Evolutionary conservation across 2,329 filamentous ascomycete genomes (phyloP).

Genomic region (Neofusicoccum umdonicola): DNA sequence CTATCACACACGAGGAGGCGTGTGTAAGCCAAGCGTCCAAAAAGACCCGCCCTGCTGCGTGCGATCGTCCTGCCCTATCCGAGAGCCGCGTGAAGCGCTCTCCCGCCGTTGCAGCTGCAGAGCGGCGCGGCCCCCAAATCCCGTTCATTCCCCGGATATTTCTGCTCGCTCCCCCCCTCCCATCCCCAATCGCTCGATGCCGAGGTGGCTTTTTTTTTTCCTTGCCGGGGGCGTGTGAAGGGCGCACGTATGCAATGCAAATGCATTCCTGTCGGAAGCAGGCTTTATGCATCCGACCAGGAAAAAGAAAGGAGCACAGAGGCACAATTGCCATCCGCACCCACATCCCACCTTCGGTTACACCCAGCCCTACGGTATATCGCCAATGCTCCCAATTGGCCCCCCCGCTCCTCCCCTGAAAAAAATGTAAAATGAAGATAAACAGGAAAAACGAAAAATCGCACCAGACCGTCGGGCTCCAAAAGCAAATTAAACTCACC

Average conservation of each 20-base stretch:
- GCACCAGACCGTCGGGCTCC: no score
- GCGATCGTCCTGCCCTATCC: not conserved
- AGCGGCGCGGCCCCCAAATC: not conserved
- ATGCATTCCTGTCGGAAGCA: conserved; percentile 5
- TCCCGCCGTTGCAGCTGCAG: not conserved
- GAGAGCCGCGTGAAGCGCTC: not conserved
- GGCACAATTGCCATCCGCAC: no score
- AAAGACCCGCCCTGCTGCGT: not conserved
- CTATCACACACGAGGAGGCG: not conserved
- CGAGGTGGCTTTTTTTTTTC: not conserved
- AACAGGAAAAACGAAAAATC: no score
- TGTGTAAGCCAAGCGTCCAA: not conserved
- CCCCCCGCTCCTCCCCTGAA: no score
- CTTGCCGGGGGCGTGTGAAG: not conserved
- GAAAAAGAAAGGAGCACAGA: not conserved
- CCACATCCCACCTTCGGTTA: no score
- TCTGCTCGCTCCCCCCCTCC: no score
- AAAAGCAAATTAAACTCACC: no score
- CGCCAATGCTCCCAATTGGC: no score
- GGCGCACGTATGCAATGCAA: not conserved
- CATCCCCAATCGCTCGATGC: no score
- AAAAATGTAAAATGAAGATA: no score
- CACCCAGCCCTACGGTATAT: no score
- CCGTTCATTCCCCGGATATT: no score
- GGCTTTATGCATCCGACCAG: not conserved